phyloP scores from a whole-genome alignment of 2,329 filamentous ascomycete genomes.

The Xylaria sp. region DNA sequence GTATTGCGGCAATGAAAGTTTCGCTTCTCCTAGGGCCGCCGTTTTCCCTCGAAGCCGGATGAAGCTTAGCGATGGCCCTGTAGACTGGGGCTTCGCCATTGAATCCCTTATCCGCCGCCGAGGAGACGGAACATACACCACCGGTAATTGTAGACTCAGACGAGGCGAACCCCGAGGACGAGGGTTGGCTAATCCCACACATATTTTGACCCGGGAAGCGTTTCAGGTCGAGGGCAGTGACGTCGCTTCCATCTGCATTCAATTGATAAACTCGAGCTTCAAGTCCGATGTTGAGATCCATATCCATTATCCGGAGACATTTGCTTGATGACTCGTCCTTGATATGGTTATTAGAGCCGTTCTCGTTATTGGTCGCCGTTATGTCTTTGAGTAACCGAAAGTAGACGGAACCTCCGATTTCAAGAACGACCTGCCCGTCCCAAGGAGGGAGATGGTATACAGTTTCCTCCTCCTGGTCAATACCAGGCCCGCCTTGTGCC shows the following conservation, averaged over 20 bases:
- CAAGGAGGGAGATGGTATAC: neutral
- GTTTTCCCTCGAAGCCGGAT: neutral
- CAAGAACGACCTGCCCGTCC: constrained; percentile 19
- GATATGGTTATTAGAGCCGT: neutral
- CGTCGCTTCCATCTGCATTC: neutral
- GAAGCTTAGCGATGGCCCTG: constrained; percentile 5
- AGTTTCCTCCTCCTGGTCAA: neutral
- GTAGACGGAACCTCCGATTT: constrained; percentile 28
- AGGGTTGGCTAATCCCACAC: neutral
- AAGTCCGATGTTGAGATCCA: constrained; percentile 2
- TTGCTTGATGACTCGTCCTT: neutral
- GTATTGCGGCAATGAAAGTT: constrained; percentile 20
- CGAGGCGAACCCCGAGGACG: neutral
- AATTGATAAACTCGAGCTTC: constrained; percentile 18
- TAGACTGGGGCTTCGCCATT: constrained; percentile 1
- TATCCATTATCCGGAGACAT: constrained; percentile 14
- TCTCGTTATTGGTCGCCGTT: constrained; percentile 5
- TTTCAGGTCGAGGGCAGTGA: constrained; percentile 2
- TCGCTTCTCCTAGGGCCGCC: constrained; percentile 7
- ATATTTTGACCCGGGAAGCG: neutral
- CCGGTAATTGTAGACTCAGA: neutral
- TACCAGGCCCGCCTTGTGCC: constrained; percentile 12
- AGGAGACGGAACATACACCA: neutral
- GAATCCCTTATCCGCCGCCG: neutral
- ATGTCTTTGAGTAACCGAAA: constrained; percentile 13